Base-by-base conservation (phyloP, 1,284 basidiomycete species). In the Taiwanofungus camphoratus region DNA sequence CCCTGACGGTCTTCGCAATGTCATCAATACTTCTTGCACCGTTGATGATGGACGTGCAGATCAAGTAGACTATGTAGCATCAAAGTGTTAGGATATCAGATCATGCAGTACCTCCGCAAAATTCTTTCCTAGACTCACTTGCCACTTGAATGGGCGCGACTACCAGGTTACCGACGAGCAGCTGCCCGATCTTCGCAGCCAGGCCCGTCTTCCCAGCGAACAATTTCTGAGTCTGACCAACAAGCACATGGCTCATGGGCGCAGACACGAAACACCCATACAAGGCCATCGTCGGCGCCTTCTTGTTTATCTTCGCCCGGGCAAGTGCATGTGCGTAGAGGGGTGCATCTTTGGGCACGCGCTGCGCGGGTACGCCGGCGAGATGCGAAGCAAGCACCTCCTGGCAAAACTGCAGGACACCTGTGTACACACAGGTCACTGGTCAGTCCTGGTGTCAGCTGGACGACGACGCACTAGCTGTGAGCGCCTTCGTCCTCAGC, bases 211-310 rank as follows among this genome's bases (percentile, higher is more conserved):
- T 83, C 30, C 90, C 90, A 0, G 77, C 77, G 57, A 94, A 92
- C 4, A 74, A 74, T 50, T 75, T 82, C 62, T 92, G 88, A 41
- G 93, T 66, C 22, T 72, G 54, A 39, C 81, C 79, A 27, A 87
- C 74, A 48, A 92, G 77, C 60, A 76, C 65, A 58, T 93, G 92
- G 34, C 80, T 74, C 31, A 93, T 62, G 2, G 92, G 91, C 4
- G 90, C 91, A n/a, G 87, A 89, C 41, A 92, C 73, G 51, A 86
- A 73, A 67, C 87, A 82, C 51, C 91, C 92, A 56, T 92, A 93
- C 21, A 86, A 45, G 3, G 79, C 83, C 84, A 93, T 90, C 66
- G 92, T 89, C 52, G 86, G 45, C 6, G 88, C 85, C 52, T 77
- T 80, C 37, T 64, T 39, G 56, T 86, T 71, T 35, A 90, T 60